A percentile compares a stretch with the other conserved stretches of the same genome.
These are phyloP conservation scores for Phytophthora chlamydospora DNA, from an alignment of 352 stramenopile species.

Conservation along the genomic window DNA sequence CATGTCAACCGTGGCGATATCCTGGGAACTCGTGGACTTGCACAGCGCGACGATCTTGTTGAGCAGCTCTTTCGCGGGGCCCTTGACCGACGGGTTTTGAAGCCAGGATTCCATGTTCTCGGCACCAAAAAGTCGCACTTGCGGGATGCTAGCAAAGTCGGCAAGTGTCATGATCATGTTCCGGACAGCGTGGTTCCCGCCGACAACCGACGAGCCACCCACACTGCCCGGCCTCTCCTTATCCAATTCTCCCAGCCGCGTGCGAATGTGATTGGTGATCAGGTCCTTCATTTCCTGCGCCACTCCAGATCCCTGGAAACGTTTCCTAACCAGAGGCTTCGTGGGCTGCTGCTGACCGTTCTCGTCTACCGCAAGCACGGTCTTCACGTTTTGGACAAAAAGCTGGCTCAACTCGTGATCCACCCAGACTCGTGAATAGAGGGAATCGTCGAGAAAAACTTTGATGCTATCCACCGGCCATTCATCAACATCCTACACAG, in stretches of 20 bases:
- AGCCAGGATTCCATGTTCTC: conserved; percentile 84
- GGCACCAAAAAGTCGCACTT: conserved; percentile 67
- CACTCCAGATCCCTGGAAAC: conserved; percentile 52
- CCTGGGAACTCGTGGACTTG: conserved; percentile 57
- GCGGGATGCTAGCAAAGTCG: conserved; percentile 66
- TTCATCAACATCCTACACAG: conserved; percentile 42
- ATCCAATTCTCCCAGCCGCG: conserved; percentile 67
- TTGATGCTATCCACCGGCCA: conserved; percentile 88
- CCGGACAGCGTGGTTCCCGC: conserved; percentile 59
- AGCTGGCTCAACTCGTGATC: conserved; percentile 80
- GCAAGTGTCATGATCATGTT: conserved; percentile 81
- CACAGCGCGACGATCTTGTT: conserved; percentile 75
- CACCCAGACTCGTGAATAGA: conserved; percentile 83
- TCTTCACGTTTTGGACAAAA: conserved; percentile 86
- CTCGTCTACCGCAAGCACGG: conserved; percentile 44
- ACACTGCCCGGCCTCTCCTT: conserved; percentile 54
- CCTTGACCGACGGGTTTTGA: conserved; percentile 81
- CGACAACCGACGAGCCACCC: conserved; percentile 24
- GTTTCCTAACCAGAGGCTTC: conserved; percentile 43
- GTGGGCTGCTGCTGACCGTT: conserved; percentile 12
- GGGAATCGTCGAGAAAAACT: conserved; percentile 86
- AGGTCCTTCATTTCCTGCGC: conserved; percentile 63
- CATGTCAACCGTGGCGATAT: conserved; percentile 72
- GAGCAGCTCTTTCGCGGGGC: conserved; percentile 72
- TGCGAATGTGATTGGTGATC: conserved; percentile 72